Evolutionary conservation across 192 early-diverging fungal genomes (phyloP), one percentile per base, ranked within the genome.

Genomic region (Tieghemiomyces parasiticus): DNA sequence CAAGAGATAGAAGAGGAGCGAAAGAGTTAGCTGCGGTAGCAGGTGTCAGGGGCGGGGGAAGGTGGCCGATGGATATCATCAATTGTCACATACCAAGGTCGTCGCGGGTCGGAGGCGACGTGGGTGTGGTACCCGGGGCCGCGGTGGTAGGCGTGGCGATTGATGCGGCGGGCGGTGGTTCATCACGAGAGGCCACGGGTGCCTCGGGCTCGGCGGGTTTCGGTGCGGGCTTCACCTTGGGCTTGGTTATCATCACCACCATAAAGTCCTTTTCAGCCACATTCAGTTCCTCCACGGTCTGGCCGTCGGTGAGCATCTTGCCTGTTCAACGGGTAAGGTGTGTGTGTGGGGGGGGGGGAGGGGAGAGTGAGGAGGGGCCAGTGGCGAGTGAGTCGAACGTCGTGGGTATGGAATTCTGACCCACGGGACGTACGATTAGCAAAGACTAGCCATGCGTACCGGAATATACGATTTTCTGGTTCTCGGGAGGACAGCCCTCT

Each of bases 201-300:
- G 71, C 67, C 16, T 72, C 61, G n/a, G 75, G 63, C 20, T 67
- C 75, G 46, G 76, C 64, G 14, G 68, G 60, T 29, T 68, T 61
- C 20, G 79, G 61, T 61, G 65, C 66, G 53, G 67, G 45, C 3
- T 72, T 61, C 8, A 61, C 35, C 63, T 62, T 64, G 58, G 63
- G n/a, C 83, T 95, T 95, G 64, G 83, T 79, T 12, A 88, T 82
- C 94, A 97, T 97, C 9, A 93, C 78, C 44, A 97, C 94, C 66
- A 97, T 72, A 69, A 97, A 97, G 60, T 92, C 90, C 69, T 86
- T 92, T 65, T 97, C 94, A 24, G 62, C 75, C 58, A 95, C 87
- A 31, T 87, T 83, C 62, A 81, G 81, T 31, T 83, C 78, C 22
- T 70, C 79, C 10, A 97, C 70, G 1, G 84, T 79, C 60, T 85